phyloP scores from a whole-genome alignment of 2,329 filamentous ascomycete genomes.

The Hypoxylon sp. region DNA sequence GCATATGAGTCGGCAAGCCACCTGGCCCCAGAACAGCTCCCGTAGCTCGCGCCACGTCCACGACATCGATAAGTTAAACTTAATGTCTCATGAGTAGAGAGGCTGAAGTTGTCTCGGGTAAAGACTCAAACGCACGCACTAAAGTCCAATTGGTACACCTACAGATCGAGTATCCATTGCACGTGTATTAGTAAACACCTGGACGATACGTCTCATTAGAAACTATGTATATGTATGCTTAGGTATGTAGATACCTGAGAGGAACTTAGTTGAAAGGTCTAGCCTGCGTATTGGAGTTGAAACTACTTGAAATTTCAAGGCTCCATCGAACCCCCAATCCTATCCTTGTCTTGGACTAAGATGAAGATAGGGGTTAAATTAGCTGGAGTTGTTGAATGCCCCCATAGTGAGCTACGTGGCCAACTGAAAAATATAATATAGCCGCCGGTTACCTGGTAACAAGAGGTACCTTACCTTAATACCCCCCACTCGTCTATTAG shows the following conservation, averaged over 20 bases:
- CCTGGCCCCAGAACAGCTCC: background rate
- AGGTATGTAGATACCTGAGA: background rate
- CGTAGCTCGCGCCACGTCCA: background rate
- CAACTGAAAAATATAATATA: too few relatives aligned
- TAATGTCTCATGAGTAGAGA: background rate
- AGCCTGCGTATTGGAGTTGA: background rate
- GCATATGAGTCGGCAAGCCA: background rate
- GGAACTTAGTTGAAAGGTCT: too few relatives aligned
- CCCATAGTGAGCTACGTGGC: too few relatives aligned
- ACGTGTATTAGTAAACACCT: background rate
- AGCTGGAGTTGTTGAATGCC: background rate
- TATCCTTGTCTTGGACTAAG: background rate
- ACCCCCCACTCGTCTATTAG: too few relatives aligned
- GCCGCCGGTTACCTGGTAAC: too few relatives aligned
- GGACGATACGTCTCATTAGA: background rate
- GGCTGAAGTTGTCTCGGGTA: background rate
- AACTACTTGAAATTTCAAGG: background rate
- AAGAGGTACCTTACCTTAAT: too few relatives aligned
- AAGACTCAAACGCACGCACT: too few relatives aligned
- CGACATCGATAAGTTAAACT: background rate
- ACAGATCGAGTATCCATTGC: background rate
- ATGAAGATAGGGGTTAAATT: background rate
- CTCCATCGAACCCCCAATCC: background rate
- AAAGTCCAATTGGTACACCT: background rate
- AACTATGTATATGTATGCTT: background rate